Evolutionary conservation across 257 asterid genomes (phyloP), one percentile per base, ranked within the genome.

Genomic region (Fraxinus excelsior): DNA sequence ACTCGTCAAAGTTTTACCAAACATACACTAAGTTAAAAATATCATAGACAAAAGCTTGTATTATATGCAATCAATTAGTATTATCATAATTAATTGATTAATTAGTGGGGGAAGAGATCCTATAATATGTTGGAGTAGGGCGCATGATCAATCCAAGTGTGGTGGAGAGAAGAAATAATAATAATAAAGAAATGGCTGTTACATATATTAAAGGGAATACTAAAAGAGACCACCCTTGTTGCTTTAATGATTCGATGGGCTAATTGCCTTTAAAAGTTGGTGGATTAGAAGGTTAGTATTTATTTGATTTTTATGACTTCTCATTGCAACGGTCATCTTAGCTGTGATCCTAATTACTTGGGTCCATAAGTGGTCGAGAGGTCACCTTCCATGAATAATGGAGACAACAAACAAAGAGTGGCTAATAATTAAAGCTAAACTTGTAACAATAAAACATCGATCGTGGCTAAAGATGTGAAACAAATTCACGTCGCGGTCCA

Each of bases 341-440:
- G 32, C 71, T 77, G 75, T 67, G 74, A 58, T 31, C 38, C 7
- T 71, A 5, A 62, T 40, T 56, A 74, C 25, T 38, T 32, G 32
- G 14, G 56, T 75, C 72, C 70, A 60, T 70, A n/a, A 76, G 87
- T 81, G 51, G 83, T 25, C 69, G 82, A 56, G 67, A 73, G 44
- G 83, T 78, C 83, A 72, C 65, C 16, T 67, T 8, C 74, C 87
- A 74, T n/a, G 70, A 12, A 76, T 71, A 58, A 11, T 19, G 70
- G 26, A 58, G 64, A 53, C 25, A 9, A 53, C 64, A 16, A 53
- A n/a, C n/a, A 11, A 44, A 44, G 19, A 9, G 53, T 12, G 53
- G 12, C 2, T 14, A 49, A 13, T 49, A 49, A 26, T n/a, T n/a
- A n/a, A 26, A 26, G 28, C 28, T 26, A 26, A 26, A 26, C 28